Conservation (phyloP, 148 eudicot species). For the Nepenthes mirabilis region DNA sequence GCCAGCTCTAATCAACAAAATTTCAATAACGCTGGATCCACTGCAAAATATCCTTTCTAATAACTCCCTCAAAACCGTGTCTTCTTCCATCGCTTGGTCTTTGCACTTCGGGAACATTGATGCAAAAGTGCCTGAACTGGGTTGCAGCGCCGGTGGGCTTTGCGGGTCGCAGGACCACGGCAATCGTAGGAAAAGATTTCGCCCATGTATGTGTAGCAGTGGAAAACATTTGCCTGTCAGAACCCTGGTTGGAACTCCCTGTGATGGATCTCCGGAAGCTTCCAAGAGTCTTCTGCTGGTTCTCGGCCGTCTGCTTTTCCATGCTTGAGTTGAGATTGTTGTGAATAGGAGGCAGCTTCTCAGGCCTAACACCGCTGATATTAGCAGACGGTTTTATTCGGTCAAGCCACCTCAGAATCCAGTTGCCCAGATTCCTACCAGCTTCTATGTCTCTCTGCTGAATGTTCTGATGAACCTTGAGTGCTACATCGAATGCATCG, state of each 20-base stretch:
- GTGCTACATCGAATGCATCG: conserved; percentile 56
- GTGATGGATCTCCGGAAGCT: conserved; percentile 15
- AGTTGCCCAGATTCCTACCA: conserved; percentile 65
- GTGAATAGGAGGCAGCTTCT: conserved; percentile 13
- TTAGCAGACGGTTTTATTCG: conserved; percentile 75
- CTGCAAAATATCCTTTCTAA: conserved; percentile 54
- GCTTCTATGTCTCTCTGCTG: conserved; percentile 73
- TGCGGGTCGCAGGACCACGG: conserved; percentile 38
- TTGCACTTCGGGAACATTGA: conserved; percentile 14
- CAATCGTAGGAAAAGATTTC: conserved; percentile 38
- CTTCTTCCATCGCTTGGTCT: conserved; percentile 17
- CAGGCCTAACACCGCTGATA: conserved; percentile 28
- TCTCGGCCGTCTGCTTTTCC: conserved; percentile 19
- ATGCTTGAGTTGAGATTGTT: conserved; percentile 16
- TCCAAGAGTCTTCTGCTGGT: conserved; percentile 22
- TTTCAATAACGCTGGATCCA: conserved; percentile 38
- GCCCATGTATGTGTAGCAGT: conserved; percentile 41
- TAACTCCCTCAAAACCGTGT: conserved; percentile 21
- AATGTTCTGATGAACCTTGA: conserved; percentile 56
- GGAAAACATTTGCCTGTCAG: conserved; percentile 50
- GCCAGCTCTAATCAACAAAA: not conserved
- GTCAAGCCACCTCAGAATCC: conserved; percentile 75
- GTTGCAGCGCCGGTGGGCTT: conserved; percentile 29
- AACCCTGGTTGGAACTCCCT: conserved; percentile 19
- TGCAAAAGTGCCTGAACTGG: conserved; percentile 40